Evolutionary conservation across 2,329 filamentous ascomycete genomes (phyloP).

Genomic region (Aspergillus pseudotamarii): DNA sequence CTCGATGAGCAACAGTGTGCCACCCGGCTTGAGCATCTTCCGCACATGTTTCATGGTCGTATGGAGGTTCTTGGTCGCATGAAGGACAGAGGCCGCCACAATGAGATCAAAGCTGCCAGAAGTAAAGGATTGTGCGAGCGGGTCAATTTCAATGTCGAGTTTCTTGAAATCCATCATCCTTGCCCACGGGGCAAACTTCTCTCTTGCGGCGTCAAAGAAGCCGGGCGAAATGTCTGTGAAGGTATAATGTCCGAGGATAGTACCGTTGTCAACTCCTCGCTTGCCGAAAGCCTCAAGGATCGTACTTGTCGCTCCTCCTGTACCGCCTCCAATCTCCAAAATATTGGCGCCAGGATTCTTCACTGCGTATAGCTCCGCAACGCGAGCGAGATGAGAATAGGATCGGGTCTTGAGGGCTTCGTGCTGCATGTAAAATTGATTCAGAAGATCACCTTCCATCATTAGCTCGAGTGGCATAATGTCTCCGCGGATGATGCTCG

Average conservation of each 20-base stretch:
- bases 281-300: not conserved
- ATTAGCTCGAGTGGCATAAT: too few relatives aligned
- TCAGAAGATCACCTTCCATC: too few relatives aligned
- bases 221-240: not conserved
- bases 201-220: not conserved
- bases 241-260: not conserved
- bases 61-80: constrained; percentile 11
- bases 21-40: constrained; percentile 39
- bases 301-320: not conserved
- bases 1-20: not conserved
- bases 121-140: not conserved
- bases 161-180: not conserved
- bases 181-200: not conserved
- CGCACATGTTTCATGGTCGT: constrained; percentile 22
- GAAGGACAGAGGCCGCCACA: constrained; percentile 3
- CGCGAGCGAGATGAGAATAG: too few relatives aligned
- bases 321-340: not conserved
- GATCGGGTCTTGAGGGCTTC: too few relatives aligned
- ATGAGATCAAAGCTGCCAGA: not conserved
- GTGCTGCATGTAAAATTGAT: too few relatives aligned
- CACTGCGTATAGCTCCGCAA: too few relatives aligned
- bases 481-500: too few relatives aligned
- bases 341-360: not conserved
- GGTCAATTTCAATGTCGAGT: not conserved
- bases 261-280: not conserved